Conservation (phyloP, 352 stramenopile species). For the Phytophthora meadii region DNA sequence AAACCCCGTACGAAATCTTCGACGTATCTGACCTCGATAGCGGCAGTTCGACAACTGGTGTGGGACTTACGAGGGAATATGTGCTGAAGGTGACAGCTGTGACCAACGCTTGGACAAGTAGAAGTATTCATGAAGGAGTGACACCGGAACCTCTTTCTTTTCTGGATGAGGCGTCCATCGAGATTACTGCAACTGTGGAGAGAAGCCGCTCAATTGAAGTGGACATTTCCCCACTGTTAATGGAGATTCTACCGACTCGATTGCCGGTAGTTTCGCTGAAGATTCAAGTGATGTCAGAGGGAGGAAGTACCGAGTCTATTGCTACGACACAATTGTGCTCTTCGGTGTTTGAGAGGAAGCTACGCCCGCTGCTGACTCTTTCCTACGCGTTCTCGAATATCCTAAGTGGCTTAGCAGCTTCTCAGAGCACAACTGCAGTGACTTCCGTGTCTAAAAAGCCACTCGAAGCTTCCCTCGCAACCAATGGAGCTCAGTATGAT, state of each 20-base stretch:
- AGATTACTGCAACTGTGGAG: slow-evolving; percentile 50
- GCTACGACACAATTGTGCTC: slow-evolving; percentile 67
- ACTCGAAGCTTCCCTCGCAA: slow-evolving; percentile 34
- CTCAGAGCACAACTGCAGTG: slow-evolving; percentile 51
- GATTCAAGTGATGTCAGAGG: slow-evolving; percentile 56
- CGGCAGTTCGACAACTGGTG: slow-evolving; percentile 11
- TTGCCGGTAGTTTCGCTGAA: slow-evolving; percentile 55
- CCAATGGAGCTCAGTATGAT: slow-evolving; percentile 32
- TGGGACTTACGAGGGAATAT: slow-evolving; percentile 56
- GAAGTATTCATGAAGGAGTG: slow-evolving; percentile 24
- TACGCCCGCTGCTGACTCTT: slow-evolving; percentile 54
- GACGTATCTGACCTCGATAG: slow-evolving; percentile 44
- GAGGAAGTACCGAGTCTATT: slow-evolving; percentile 27
- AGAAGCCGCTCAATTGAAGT: slow-evolving; percentile 57
- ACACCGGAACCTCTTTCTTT: slow-evolving; percentile 37
- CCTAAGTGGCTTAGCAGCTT: slow-evolving; percentile 21
- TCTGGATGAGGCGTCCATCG: slow-evolving; percentile 31
- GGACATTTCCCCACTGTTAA: slow-evolving; percentile 59
- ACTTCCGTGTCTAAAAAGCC: slow-evolving; percentile 3
- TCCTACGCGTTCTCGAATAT: slow-evolving; percentile 60
- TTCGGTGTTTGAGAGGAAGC: slow-evolving; percentile 60
- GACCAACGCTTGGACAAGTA: slow-evolving; percentile 54
- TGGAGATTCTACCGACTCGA: slow-evolving; percentile 42
- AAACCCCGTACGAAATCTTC: slow-evolving; percentile 77
- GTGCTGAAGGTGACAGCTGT: slow-evolving; percentile 53